phyloP scores from a whole-genome alignment of 768 basidiomycete species.

The Exidia glandulosa region DNA sequence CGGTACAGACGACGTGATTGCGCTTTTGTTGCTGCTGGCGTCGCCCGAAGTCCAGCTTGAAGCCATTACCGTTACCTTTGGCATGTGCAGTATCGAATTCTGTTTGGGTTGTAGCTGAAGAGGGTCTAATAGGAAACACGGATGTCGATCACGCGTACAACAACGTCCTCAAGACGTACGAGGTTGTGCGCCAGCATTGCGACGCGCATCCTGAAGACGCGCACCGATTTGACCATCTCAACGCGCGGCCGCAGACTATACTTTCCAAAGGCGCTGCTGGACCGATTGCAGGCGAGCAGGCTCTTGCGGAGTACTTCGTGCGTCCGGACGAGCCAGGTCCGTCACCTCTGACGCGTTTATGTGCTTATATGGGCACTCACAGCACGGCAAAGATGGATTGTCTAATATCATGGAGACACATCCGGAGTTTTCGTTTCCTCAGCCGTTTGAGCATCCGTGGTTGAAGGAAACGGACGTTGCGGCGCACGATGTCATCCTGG shows the following conservation, averaged over 20 bases:
- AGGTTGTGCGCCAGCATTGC: constrained; percentile 14
- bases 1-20: constrained; percentile 15
- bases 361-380: background rate
- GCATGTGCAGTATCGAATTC: background rate
- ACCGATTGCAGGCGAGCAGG: constrained; percentile 12
- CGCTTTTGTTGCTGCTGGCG: constrained; percentile 13
- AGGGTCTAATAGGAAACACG: constrained; percentile 9
- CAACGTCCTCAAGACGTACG: constrained; percentile 21
- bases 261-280: constrained; percentile 14
- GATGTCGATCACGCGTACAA: constrained; percentile 6
- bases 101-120: background rate
- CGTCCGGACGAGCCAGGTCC: background rate
- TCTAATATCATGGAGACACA: constrained; percentile 13
- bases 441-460: background rate
- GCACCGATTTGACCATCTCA: constrained; percentile 5
- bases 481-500: constrained; percentile 10
- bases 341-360: background rate
- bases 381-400: constrained; percentile 20
- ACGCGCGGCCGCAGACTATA: background rate
- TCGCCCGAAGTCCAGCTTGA: constrained; percentile 12
- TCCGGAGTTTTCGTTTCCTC: constrained; percentile 11
- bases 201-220: constrained; percentile 7
- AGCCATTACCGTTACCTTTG: constrained; percentile 12
- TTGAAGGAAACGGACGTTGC: background rate
- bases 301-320: constrained; percentile 17